Conservation (phyloP, 75 land plant species). For the Cupressus sempervirens region DNA sequence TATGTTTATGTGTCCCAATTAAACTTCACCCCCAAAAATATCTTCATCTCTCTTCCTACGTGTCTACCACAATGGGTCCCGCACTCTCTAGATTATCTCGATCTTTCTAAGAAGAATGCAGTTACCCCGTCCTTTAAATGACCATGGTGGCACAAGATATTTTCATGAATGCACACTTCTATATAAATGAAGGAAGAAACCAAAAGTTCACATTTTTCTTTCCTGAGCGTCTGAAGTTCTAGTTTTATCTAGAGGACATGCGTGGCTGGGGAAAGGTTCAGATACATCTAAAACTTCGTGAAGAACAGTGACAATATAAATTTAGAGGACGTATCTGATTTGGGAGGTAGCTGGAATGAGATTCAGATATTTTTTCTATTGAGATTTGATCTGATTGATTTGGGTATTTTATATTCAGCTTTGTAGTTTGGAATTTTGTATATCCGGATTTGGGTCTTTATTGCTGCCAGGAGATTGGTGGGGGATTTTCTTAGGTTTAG, state of each 20-base stretch:
- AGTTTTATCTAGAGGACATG: slow-evolving; percentile 1
- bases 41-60: background rate
- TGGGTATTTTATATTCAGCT: background rate
- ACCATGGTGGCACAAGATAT: background rate
- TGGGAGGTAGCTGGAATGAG: no score
- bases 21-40: background rate
- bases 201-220: background rate
- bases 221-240: background rate
- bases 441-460: background rate
- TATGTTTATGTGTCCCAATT: background rate
- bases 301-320: background rate
- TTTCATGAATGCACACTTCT: background rate
- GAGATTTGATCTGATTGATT: background rate
- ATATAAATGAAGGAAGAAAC: background rate
- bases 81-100: background rate
- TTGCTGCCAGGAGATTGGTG: background rate
- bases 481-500: background rate
- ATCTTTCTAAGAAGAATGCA: background rate
- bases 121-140: background rate
- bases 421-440: background rate
- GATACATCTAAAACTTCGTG: background rate
- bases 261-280: background rate
- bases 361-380: background rate
- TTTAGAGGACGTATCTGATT: no score
- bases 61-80: background rate